Percentiles rank a stretch among this genome's conserved stretches.
These are phyloP conservation scores for Suhomyces ambrosiae DNA, from an alignment of 1,139 yeast genomes.

Conservation along the genomic window DNA sequence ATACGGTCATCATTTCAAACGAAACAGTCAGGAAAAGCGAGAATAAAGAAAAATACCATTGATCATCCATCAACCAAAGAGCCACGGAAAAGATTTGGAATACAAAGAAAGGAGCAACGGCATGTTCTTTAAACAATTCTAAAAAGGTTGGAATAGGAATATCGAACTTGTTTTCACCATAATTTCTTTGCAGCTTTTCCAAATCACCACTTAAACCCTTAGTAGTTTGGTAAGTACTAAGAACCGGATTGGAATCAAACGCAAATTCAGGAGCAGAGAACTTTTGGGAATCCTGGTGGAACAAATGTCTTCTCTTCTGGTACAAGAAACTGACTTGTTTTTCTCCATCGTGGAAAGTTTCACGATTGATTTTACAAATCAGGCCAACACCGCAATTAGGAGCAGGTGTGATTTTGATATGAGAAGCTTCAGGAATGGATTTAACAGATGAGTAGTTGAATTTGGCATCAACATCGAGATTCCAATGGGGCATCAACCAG, in stretches of 20 bases:
- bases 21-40: constrained; percentile 89
- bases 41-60: constrained; percentile 94
- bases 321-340: constrained; percentile 73
- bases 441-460: constrained; percentile 67
- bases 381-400: constrained; percentile 87
- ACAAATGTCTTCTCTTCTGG: constrained; percentile 90
- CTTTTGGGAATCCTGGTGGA: constrained; percentile 50
- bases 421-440: constrained; percentile 61
- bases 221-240: constrained; percentile 59
- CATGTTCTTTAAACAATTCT: constrained; percentile 94
- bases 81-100: constrained; percentile 96
- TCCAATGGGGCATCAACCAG: constrained; percentile 97
- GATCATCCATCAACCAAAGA: constrained; percentile 94
- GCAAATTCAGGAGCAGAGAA: constrained; percentile 83
- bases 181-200: constrained; percentile 57
- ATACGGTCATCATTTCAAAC: constrained; percentile 92
- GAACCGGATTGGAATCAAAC: constrained; percentile 64
- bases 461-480: constrained; percentile 64
- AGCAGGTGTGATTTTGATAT: constrained; percentile 76
- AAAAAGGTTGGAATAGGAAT: constrained; percentile 91
- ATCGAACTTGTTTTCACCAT: constrained; percentile 86
- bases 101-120: constrained; percentile 96
- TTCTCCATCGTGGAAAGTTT: constrained; percentile 59
- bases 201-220: constrained; percentile 68
- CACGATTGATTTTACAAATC: constrained; percentile 65